Evolutionary conservation across 2,329 filamentous ascomycete genomes (phyloP).

Genomic region (Fusarium nelsonii): DNA sequence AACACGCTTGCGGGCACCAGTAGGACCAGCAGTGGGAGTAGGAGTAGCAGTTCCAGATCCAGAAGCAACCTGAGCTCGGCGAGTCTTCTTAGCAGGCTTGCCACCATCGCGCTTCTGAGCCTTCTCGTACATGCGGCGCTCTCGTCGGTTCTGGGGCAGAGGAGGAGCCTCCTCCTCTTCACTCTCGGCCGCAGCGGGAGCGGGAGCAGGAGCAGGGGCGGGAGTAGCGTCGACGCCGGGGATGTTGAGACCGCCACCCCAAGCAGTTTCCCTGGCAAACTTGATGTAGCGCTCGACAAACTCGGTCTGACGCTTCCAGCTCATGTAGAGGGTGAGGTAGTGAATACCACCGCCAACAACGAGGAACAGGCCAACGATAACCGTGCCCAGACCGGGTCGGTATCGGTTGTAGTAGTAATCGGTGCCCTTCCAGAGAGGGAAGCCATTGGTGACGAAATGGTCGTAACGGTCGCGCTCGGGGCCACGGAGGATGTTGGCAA

Average conservation of each 20-base stretch:
- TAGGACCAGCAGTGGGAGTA: constrained; percentile 63
- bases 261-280: constrained; percentile 87
- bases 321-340: constrained; percentile 86
- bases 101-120: constrained; percentile 78
- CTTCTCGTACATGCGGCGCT: constrained; percentile 89
- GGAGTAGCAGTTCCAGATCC: constrained; percentile 62
- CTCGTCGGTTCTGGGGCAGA: constrained; percentile 79
- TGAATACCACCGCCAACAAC: constrained; percentile 87
- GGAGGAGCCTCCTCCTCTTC: constrained; percentile 63
- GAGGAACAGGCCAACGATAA: constrained; percentile 83
- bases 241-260: constrained; percentile 84
- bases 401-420: constrained; percentile 98
- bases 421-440: constrained; percentile 95
- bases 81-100: constrained; percentile 62
- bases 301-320: constrained; percentile 89
- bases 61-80: constrained; percentile 53
- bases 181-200: constrained; percentile 59
- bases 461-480: constrained; percentile 88
- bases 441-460: constrained; percentile 91
- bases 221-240: constrained; percentile 70
- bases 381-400: constrained; percentile 88
- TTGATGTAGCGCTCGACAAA: constrained; percentile 93
- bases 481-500: constrained; percentile 87
- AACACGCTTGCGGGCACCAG: constrained; percentile 86
- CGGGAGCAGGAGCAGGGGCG: constrained; percentile 58